Evolutionary conservation across 2,329 filamentous ascomycete species (phyloP), one percentile per base, ranked within the genome.

Genomic region (Cladosporium phlei): DNA sequence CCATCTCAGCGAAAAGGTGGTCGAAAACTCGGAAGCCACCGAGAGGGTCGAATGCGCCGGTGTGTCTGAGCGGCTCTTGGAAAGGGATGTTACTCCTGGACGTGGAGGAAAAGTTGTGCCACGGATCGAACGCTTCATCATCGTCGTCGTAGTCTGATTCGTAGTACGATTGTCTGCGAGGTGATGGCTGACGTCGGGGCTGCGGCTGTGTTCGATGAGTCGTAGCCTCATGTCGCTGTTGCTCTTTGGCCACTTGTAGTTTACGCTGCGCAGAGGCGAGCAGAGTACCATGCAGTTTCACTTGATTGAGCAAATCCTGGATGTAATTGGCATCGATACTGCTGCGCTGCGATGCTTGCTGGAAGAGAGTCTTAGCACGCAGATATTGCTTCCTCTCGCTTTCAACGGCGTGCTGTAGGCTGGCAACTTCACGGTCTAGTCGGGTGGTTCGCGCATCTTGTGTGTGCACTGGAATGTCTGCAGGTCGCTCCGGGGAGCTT

Each of bases 321-420:
- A 62, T 40, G 39, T 55, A 42, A 12, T 39, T 29, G 2, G 59
- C 54, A 30, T 53, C 52, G 29, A 57, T 42, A 11, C 44, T 47
- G 8, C 46, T 49, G 33, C 55, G 54, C 25, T 55, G 47, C 2
- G 58, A 57, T 30, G 58, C 57, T 21, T 57, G 52, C 37, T 59
- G 53, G 2, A 60, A 53, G 17, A 47, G 52, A 39, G 54, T 54
- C 45, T 58, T 55, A 40, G 37, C 44, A 7, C 16, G n/a, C 4
- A 47, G 21, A 16, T 47, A 47, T 24, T 38, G 29, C 14, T 38
- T 34, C 21, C 37, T 47, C 34, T 47, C 35, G 17, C 27, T 22
- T 38, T 60, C 54, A 1, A 59, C 58, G 20, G 53, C 53, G 38
- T 52, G 50, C 34, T 59, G 52, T 8, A 60, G 21, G 6, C 50